Evolutionary conservation across 176 grass and related monocot species (phyloP).

Genomic region (Saccharum officinarum): DNA sequence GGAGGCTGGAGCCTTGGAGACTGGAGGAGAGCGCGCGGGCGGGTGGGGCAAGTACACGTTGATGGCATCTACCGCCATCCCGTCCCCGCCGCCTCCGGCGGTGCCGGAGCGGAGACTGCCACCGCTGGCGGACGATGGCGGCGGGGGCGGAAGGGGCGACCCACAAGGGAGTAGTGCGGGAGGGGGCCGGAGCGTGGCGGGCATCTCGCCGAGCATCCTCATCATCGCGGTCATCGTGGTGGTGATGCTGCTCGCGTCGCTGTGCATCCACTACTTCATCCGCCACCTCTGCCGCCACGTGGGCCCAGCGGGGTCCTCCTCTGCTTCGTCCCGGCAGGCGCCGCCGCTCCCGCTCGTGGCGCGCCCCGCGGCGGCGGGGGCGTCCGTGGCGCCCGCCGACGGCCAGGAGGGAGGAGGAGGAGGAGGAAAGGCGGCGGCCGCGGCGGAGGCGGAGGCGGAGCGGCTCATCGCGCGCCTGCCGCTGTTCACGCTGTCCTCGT

Average conservation of each 20-base stretch:
- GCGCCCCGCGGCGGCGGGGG: background rate
- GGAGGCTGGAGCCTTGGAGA: background rate
- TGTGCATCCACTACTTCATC: slow-evolving; percentile 61
- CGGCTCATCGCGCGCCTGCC: slow-evolving; percentile 69
- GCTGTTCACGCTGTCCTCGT: slow-evolving; percentile 70
- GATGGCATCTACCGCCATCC: slow-evolving; percentile 33
- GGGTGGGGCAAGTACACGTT: background rate
- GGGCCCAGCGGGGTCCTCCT: background rate
- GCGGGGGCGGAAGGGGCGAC: background rate
- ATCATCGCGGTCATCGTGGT: slow-evolving; percentile 67
- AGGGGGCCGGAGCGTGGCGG: slow-evolving; percentile 27
- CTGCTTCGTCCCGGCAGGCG: background rate
- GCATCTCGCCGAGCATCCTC: slow-evolving; percentile 62
- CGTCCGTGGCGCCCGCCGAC: slow-evolving; percentile 16
- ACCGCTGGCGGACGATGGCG: slow-evolving; percentile 27
- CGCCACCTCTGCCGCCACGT: slow-evolving; percentile 48
- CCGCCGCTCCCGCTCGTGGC: slow-evolving; percentile 45
- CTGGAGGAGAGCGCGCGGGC: background rate
- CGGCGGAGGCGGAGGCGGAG: slow-evolving; percentile 27
- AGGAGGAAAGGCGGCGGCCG: slow-evolving; percentile 39
- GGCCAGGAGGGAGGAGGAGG: slow-evolving; percentile 11
- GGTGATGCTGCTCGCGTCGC: slow-evolving; percentile 55
- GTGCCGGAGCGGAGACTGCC: slow-evolving; percentile 37
- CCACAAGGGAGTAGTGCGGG: slow-evolving; percentile 2
- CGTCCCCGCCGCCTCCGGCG: background rate